phyloP scores from a whole-genome alignment of 306 rosid species.

The Lagenaria siceraria region DNA sequence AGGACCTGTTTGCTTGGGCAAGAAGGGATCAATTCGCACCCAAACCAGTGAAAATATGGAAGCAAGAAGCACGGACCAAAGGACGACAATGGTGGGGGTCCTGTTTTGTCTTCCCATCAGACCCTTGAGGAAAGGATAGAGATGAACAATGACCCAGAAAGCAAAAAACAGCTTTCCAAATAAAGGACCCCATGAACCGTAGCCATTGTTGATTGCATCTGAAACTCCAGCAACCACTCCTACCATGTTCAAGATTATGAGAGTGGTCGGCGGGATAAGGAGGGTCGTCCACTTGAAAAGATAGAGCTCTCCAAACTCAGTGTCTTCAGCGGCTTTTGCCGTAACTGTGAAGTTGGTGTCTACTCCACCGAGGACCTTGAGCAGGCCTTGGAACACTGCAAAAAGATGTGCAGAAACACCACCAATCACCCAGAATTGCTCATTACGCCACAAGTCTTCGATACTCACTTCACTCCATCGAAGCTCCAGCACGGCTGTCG shows the following conservation, averaged over 20 bases:
- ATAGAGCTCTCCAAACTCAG: constrained; percentile 53
- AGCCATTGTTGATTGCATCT: constrained; percentile 82
- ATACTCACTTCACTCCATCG: constrained; percentile 86
- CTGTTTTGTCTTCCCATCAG: constrained; percentile 88
- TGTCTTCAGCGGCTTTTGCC: constrained; percentile 43
- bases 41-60: constrained; percentile 80
- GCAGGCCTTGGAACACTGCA: constrained; percentile 87
- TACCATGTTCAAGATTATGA: constrained; percentile 73
- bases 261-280: constrained; percentile 85
- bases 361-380: constrained; percentile 64
- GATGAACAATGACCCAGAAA: constrained; percentile 85
- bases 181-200: constrained; percentile 77
- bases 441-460: constrained; percentile 86
- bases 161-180: constrained; percentile 86
- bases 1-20: constrained; percentile 81
- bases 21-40: constrained; percentile 82
- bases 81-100: constrained; percentile 78
- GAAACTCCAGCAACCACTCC: constrained; percentile 96
- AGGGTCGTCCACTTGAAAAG: constrained; percentile 86
- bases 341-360: constrained; percentile 48
- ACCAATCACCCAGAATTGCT: constrained; percentile 95
- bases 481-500: constrained; percentile 66
- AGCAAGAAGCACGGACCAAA: constrained; percentile 74
- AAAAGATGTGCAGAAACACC: constrained; percentile 93
- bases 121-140: constrained; percentile 95